Base-by-base conservation (phyloP, 2,329 filamentous ascomycete species). In the Botrytis pseudocinerea region DNA sequence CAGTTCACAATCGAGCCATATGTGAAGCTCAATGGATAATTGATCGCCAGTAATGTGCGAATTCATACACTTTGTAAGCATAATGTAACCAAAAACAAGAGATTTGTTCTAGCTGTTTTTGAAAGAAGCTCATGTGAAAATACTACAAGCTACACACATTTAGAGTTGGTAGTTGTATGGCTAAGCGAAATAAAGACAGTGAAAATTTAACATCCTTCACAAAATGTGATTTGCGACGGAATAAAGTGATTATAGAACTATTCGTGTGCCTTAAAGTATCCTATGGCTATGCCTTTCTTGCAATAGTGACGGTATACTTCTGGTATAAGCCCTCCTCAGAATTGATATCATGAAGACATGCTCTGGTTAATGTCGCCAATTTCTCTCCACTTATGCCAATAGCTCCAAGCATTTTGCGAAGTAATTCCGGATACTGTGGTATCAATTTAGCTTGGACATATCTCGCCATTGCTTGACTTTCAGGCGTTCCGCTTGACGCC, bases 361-460 rank as follows among this genome's bases (percentile, higher is more conserved):
- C 48, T 28, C 38, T 72, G 20, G 62, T 72, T 40, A 72, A 48
- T 32, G 48, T 48, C 20, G 51, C 70, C 51, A 72, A 69, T 25
- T 60, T 60, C 32, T 60, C 62, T 6, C 51, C 70, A 51, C n/a
- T 44, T 18, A 72, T 61, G 0, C 40, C 62, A 48, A 68, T 32
- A 32, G 70, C 51, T 9, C 70, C 48, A n/a, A 68, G 40, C 18
- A 72, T 51, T 48, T 72, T 72, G 25, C 62, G 40, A 14, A 72
- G 42, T 16, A 72, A 57, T 25, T 68, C 70, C 14, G 51, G 62
- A 60, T 72, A 68, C 44, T 68, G 62, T 46, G 70, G 62, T 60
- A 72, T 48, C 70, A 69, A 68, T 69, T 72, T 68, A 8, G 62
- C 70, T 35, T 68, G 51, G 22, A 72, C 70, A 48, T 72, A 72